Conservation (phyloP, 352 stramenopile species). For the Phytopythium vexans region DNA sequence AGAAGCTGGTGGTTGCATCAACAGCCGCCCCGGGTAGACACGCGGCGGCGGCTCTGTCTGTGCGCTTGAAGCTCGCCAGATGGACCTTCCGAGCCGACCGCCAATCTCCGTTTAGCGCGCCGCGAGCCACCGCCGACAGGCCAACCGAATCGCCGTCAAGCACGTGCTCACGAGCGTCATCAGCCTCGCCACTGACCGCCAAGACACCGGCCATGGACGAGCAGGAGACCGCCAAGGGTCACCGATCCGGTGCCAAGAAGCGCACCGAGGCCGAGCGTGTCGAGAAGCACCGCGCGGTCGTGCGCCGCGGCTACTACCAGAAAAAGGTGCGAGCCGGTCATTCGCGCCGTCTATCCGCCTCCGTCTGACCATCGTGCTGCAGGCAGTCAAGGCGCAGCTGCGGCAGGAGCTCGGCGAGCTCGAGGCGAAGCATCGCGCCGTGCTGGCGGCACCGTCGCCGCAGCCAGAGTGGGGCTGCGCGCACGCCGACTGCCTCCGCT, state of each 20-base stretch:
- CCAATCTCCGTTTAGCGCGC: too few species aligned
- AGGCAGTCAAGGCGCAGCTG: constrained; percentile 21
- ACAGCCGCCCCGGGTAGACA: too few species aligned
- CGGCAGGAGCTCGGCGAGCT: constrained; percentile 20
- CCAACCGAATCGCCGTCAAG: too few species aligned
- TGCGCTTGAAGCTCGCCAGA: too few species aligned
- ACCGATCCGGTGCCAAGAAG: constrained; percentile 4
- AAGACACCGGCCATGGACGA: background rate
- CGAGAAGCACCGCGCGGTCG: constrained; percentile 25
- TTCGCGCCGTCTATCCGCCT: too few species aligned
- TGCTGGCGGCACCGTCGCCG: constrained; percentile 11
- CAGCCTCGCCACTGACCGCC: background rate
- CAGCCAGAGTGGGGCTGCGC: constrained; percentile 2
- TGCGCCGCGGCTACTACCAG: constrained; percentile 30
- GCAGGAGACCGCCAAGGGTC: too few species aligned
- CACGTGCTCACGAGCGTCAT: too few species aligned
- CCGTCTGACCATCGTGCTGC: background rate
- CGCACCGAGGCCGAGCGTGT: constrained; percentile 19
- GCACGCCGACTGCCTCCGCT: constrained; percentile 3
- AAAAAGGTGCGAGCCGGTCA: constrained; percentile 17
- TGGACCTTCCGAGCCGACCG: too few species aligned
- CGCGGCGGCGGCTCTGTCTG: too few species aligned
- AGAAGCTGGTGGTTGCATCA: too few species aligned
- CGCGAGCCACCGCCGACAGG: too few species aligned
- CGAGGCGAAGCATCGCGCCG: constrained; percentile 21